Base-by-base conservation (phyloP, 1,284 basidiomycete genomes). In the Naganishia liquefaciens region DNA sequence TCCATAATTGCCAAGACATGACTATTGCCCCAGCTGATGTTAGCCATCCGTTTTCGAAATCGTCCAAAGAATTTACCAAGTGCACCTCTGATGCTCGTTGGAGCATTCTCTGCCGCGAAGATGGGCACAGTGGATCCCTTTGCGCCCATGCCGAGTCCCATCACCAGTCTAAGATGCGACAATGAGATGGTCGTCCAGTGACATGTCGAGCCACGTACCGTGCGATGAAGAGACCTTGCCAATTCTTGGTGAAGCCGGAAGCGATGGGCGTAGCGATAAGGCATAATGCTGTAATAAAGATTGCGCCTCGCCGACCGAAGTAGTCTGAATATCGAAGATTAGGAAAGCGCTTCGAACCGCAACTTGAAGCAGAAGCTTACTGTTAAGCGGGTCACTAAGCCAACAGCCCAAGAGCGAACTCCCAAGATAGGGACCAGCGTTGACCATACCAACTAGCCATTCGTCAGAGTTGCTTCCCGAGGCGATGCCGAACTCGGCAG, bases 391-490 rank as follows among this genome's bases (percentile, higher is more conserved):
- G 28, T 63, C 53, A 27, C 43, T 49, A 0, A 64, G n/a, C 62
- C 62, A 64, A 25, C 62, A 64, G 21, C 62, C 62, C 39, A 60
- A 19, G 7, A 54, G 46, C 5, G 63, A 47, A 21, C 58, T 27
- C 39, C 61, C 62, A 70, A 63, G 62, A 77, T 91, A 91, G 17
- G 88, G 88, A 0, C 87, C 87, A 19, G 86, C 84, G 73, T 90
- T 90, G 65, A 91, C 84, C 30, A 90, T 76, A 49, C 90, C 89
- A 40, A 88, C 80, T 2, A 91, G 69, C 88, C 88, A 90, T 62
- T 84, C 80, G 72, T 88, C 83, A 23, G 79, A 77, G 52, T 54
- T 39, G 19, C 40, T 54, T 13, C 42, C 76, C 71, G 51, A 46
- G 0, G 63, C 63, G 10, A 58, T 64, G n/a, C 46, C 63, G 37